Base-by-base conservation (phyloP, 2,329 filamentous ascomycete genomes). In the Chrysoporthe puriensis region DNA sequence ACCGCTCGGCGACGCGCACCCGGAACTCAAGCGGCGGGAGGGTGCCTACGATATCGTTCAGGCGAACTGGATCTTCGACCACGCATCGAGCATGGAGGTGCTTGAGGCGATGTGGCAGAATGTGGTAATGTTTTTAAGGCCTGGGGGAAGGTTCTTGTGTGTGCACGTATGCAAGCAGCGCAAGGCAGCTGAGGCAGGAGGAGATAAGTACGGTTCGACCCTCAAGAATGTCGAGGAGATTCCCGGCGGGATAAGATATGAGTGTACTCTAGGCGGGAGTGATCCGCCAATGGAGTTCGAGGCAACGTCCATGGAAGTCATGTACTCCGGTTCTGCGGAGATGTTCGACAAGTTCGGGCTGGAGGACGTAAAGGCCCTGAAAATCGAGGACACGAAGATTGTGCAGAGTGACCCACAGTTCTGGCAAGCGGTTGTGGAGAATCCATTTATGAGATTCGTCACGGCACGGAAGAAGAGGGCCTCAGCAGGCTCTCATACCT, bases 51-150 rank as follows among this genome's bases (percentile, higher is more conserved):
- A 73, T 46, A 21, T 73, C 14, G 70, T 73, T 34, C 63, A 72
- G 64, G 71, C 64, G 6, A 70, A 70, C 56, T 72, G 72, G 69
- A 36, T 72, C 7, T 70, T 72, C 46, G 69, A 69, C 60, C 69
- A 71, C 50, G 71, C 67, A 26, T 54, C 59, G 9, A 59, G 26
- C n/a, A 11, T 52, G 1, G 66, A 56, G 14, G 54, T 44, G 54
- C 56, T 71, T 34, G 70, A 73, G 46, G 66, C n/a, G 32, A 72
- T 73, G 66, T 70, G 69, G 48, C 57, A 54, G 34, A 73, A 71
- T 62, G 59, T 56, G 5, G 50, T 42, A 5, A 16, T 43, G 1
- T 67, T 67, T 16, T 57, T 73, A 18, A 70, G 68, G 57, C 70
- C 70, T 16, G 70, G 72, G 3, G 72, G 72, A 0, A 57, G 58